phyloP scores from a whole-genome alignment of 257 asterid species.

The Scutellaria baicalensis region DNA sequence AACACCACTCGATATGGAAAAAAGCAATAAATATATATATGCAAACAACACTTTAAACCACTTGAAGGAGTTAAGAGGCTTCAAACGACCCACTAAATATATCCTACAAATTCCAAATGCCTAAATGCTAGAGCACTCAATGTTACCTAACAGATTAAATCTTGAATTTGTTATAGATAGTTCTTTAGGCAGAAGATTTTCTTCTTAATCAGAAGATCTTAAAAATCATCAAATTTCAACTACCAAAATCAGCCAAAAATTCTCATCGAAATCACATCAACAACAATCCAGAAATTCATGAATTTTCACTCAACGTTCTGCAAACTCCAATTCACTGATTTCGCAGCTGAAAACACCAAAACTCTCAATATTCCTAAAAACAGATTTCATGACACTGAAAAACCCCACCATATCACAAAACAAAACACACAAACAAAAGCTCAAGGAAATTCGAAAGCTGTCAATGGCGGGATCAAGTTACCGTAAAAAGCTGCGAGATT shows the following conservation, averaged over 20 bases:
- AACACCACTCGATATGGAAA: neutral
- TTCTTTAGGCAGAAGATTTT: neutral
- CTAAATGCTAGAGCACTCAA: neutral
- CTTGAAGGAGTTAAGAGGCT: neutral
- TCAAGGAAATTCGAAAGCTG: neutral
- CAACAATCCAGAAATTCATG: neutral
- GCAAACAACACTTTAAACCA: neutral
- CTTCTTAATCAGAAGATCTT: neutral
- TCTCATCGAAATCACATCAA: neutral
- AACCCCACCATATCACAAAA: neutral
- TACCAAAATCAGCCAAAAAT: neutral
- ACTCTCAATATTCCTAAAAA: neutral
- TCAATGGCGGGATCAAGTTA: neutral
- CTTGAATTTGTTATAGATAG: neutral
- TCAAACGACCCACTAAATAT: neutral
- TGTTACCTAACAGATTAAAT: neutral
- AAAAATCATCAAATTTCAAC: neutral
- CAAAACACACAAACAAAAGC: neutral
- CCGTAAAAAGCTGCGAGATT: slow-evolving; percentile 26
- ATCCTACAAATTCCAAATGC: neutral
- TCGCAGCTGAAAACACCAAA: neutral
- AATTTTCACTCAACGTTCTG: neutral
- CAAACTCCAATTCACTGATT: neutral
- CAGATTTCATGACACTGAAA: too few species aligned
- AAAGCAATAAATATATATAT: too few species aligned